Evolutionary conservation across 2,329 filamentous ascomycete genomes (phyloP).

Genomic region (Westerdykella sp.): DNA sequence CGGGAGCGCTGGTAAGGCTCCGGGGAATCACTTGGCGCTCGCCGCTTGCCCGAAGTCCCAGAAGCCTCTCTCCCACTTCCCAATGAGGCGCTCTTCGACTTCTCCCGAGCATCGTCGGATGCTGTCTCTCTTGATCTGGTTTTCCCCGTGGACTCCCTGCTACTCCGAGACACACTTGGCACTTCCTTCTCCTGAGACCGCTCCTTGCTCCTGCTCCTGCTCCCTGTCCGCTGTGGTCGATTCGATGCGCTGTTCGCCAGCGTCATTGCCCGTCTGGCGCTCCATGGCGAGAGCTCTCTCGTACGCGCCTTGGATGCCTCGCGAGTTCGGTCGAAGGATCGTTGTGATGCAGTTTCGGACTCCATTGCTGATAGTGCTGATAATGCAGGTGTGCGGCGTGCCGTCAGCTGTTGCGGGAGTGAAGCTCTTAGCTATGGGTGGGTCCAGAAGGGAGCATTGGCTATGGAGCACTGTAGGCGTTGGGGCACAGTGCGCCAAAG

Average conservation of each 20-base stretch:
- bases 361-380: no score
- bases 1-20: constrained; percentile 25
- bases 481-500: no score
- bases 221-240: constrained; percentile 5
- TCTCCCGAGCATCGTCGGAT: background rate
- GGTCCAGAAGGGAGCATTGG: no score
- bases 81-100: constrained; percentile 8
- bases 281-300: constrained; percentile 27
- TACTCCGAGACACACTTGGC: constrained; percentile 7
- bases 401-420: no score
- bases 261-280: constrained; percentile 26
- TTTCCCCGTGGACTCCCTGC: constrained; percentile 4
- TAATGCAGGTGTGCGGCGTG: no score
- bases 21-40: constrained; percentile 11
- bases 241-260: constrained; percentile 7
- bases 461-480: no score
- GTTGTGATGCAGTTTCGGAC: no score
- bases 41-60: background rate
- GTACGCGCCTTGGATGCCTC: background rate
- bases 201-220: constrained; percentile 8
- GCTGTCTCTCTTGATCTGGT: constrained; percentile 9
- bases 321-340: no score
- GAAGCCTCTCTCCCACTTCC: no score
- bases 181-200: constrained; percentile 10
- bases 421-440: no score